Conservation (phyloP, 345 rosid species). For the Limnanthes douglasii region DNA sequence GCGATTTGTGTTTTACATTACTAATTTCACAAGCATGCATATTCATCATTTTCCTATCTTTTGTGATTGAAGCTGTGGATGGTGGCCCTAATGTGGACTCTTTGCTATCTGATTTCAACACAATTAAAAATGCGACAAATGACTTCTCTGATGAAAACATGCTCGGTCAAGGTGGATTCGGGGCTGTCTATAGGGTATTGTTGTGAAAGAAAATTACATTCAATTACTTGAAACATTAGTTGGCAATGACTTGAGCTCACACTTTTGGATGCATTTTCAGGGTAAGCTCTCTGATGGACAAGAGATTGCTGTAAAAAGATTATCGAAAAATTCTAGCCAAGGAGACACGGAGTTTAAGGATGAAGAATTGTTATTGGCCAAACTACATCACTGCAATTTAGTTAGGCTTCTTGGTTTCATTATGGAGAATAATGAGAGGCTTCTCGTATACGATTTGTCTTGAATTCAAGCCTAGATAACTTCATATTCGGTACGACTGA, state of each 20-base stretch:
- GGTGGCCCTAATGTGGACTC: slow-evolving; percentile 54
- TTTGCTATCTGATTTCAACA: slow-evolving; percentile 83
- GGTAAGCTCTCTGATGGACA: slow-evolving; percentile 79
- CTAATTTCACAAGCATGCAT: no score
- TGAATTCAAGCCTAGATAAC: slow-evolving; percentile 73
- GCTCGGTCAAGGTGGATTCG: slow-evolving; percentile 96
- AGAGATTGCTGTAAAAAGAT: slow-evolving; percentile 88
- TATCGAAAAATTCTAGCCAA: slow-evolving; percentile 76
- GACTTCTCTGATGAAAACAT: slow-evolving; percentile 51
- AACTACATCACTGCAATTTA: slow-evolving; percentile 79
- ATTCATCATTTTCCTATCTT: background rate
- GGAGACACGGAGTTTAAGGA: slow-evolving; percentile 85
- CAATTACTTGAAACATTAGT: background rate
- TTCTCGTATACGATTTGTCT: slow-evolving; percentile 79
- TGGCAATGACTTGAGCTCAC: slow-evolving; percentile 1
- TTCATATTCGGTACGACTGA: slow-evolving; percentile 48
- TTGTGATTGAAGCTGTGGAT: slow-evolving; percentile 25
- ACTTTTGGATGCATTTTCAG: slow-evolving; percentile 14
- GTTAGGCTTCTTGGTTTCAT: slow-evolving; percentile 86
- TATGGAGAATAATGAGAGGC: slow-evolving; percentile 89
- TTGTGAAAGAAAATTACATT: background rate
- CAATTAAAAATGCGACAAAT: slow-evolving; percentile 73
- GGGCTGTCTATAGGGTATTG: slow-evolving; percentile 79
- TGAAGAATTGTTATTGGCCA: slow-evolving; percentile 82
- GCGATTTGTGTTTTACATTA: background rate